A percentile compares a stretch with the other conserved stretches of the same genome.
These are phyloP conservation scores for Earliella scabrosa DNA, from an alignment of 1,284 basidiomycete species.

Conservation along the genomic window DNA sequence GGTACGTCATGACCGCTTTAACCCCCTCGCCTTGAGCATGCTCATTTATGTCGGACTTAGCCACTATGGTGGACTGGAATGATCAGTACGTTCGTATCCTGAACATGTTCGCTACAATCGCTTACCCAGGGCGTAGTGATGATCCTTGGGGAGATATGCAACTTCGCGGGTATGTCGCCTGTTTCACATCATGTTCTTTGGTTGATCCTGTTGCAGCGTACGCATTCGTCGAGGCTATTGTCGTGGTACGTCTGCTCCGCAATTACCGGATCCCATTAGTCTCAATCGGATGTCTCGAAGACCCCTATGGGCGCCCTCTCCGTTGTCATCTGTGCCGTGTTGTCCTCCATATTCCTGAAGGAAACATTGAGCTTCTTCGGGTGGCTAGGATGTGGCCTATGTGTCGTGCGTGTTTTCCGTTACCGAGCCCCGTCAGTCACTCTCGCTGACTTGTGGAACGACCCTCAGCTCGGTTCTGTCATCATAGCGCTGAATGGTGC, in stretches of 20 bases:
- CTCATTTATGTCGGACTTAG: conserved; percentile 41
- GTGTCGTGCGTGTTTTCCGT: conserved; percentile 62
- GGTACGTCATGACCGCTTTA: conserved; percentile 46
- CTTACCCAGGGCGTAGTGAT: conserved; percentile 58
- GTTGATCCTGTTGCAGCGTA: conserved; percentile 58
- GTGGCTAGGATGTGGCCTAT: conserved; percentile 91
- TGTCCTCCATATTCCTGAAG: conserved; percentile 93
- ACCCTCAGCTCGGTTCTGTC: conserved; percentile 78
- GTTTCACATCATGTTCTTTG: not conserved
- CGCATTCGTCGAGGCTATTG: conserved; percentile 88
- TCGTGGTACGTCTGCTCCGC: conserved; percentile 63
- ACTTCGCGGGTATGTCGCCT: conserved; percentile 69
- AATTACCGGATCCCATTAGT: not conserved
- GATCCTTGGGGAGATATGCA: conserved; percentile 82
- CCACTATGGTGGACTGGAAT: conserved; percentile 88
- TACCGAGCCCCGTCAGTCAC: not conserved
- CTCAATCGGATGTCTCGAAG: conserved; percentile 38
- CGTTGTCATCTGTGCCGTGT: conserved; percentile 93
- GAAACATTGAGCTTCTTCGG: conserved; percentile 93
- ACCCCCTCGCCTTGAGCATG: not conserved
- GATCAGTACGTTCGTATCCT: conserved; percentile 55
- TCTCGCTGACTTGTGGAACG: not conserved
- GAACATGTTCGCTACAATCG: conserved; percentile 1
- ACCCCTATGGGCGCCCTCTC: conserved; percentile 97
- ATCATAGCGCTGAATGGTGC: conserved; percentile 82